phyloP scores from a whole-genome alignment of 2,329 filamentous ascomycete genomes.

The Pyrenochaeta sp. region DNA sequence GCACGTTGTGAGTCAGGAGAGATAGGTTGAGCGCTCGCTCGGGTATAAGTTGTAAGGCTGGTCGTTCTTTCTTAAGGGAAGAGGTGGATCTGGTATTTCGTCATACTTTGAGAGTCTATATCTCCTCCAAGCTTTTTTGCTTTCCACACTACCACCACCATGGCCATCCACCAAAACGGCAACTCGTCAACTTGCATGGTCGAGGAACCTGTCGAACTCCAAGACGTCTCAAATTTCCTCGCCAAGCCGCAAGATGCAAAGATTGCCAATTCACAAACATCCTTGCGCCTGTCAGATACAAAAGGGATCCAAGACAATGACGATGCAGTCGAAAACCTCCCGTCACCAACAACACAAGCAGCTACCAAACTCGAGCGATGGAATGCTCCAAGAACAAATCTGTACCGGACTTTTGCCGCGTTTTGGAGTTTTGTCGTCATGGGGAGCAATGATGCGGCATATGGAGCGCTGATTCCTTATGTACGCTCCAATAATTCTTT shows the following conservation, averaged over 20 bases:
- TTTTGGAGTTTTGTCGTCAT: slow-evolving; percentile 71
- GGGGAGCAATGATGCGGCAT: slow-evolving; percentile 73
- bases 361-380: slow-evolving; percentile 62
- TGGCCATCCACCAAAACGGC: slow-evolving; percentile 39
- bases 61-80: background rate
- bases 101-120: background rate
- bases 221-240: slow-evolving; percentile 37
- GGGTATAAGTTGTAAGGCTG: background rate
- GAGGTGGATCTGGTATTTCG: background rate
- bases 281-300: slow-evolving; percentile 27
- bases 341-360: slow-evolving; percentile 56
- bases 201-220: slow-evolving; percentile 41
- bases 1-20: background rate
- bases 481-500: slow-evolving; percentile 28
- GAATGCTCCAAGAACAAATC: slow-evolving; percentile 69
- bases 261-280: slow-evolving; percentile 15
- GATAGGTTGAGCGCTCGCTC: background rate
- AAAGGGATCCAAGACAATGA: slow-evolving; percentile 19
- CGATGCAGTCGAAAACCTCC: slow-evolving; percentile 52
- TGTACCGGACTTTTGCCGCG: slow-evolving; percentile 65
- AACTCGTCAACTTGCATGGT: slow-evolving; percentile 47
- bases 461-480: slow-evolving; percentile 65
- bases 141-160: slow-evolving; percentile 13
- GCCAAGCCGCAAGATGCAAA: slow-evolving; percentile 31
- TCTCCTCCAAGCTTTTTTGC: background rate